phyloP scores from a whole-genome alignment of 2,329 filamentous ascomycete genomes.

The Lachnellula cervina region DNA sequence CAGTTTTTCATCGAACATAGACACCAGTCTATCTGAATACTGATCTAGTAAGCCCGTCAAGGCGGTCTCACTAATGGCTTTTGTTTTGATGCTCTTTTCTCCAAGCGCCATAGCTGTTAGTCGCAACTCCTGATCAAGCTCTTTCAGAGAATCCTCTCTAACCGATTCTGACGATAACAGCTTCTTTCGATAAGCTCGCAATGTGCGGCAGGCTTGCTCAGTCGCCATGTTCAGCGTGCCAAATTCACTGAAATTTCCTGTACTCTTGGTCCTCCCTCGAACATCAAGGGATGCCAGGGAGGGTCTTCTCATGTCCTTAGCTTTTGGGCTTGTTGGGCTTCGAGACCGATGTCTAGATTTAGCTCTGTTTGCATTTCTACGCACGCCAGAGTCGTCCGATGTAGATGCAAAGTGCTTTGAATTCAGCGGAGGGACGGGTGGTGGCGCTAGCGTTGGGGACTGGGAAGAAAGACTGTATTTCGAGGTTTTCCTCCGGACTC shows the following conservation, averaged over 20 bases:
- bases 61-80: constrained; percentile 51
- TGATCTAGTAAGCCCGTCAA: constrained; percentile 65
- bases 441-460: constrained; percentile 41
- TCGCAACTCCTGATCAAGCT: constrained; percentile 60
- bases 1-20: constrained; percentile 68
- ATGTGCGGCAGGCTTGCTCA: constrained; percentile 58
- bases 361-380: constrained; percentile 5
- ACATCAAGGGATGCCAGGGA: constrained; percentile 48
- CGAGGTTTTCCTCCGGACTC: constrained; percentile 53
- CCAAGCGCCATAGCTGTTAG: constrained; percentile 55
- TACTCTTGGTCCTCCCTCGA: constrained; percentile 46
- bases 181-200: constrained; percentile 60
- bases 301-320: constrained; percentile 40
- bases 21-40: constrained; percentile 68
- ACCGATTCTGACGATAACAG: constrained; percentile 51
- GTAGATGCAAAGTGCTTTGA: constrained; percentile 26
- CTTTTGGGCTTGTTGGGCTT: constrained; percentile 29
- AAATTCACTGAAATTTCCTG: constrained; percentile 40
- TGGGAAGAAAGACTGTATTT: constrained; percentile 44
- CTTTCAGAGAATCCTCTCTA: constrained; percentile 52
- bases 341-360: constrained; percentile 26
- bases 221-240: constrained; percentile 58
- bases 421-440: constrained; percentile 20
- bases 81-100: constrained; percentile 34
- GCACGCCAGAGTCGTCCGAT: constrained; percentile 25